Evolutionary conservation across 768 basidiomycete genomes (phyloP).

Genomic region (Fomitopsis serialis): DNA sequence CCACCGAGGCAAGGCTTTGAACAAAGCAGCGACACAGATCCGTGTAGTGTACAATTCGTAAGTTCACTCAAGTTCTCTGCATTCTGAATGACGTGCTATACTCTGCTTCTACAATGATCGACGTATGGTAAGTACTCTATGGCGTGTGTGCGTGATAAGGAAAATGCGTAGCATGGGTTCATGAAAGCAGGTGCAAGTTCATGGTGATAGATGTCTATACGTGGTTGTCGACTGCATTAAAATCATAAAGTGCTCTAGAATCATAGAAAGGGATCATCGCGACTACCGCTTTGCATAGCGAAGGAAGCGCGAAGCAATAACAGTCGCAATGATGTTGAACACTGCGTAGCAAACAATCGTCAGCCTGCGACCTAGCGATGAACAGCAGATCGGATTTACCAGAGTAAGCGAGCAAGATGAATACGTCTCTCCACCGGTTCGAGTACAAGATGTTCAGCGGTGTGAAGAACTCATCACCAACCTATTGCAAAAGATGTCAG

Average conservation of each 20-base stretch:
- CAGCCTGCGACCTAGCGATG: not conserved
- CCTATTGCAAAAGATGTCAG: constrained; percentile 20
- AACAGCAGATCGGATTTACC: constrained; percentile 28
- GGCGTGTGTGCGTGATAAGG: too few relatives aligned
- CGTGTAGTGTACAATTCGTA: too few relatives aligned
- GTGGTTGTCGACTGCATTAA: not conserved
- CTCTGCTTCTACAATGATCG: too few relatives aligned
- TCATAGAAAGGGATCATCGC: not conserved
- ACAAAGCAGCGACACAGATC: too few relatives aligned
- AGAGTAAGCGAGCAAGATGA: constrained; percentile 59
- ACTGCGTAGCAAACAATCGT: constrained; percentile 24
- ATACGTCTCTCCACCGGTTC: constrained; percentile 64
- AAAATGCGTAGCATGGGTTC: too few relatives aligned
- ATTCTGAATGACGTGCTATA: too few relatives aligned
- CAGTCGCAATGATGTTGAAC: constrained; percentile 66
- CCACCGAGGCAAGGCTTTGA: too few relatives aligned
- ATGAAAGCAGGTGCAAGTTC: too few relatives aligned
- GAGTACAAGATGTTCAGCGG: constrained; percentile 64
- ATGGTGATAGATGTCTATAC: not conserved
- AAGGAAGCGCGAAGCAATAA: constrained; percentile 65
- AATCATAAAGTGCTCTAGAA: not conserved
- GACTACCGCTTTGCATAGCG: constrained; percentile 62
- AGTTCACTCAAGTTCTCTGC: too few relatives aligned
- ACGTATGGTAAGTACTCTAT: too few relatives aligned
- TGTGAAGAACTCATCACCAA: constrained; percentile 65